Evolutionary conservation across 2,329 filamentous ascomycete species (phyloP).

Genomic region (Colletotrichum sp.): DNA sequence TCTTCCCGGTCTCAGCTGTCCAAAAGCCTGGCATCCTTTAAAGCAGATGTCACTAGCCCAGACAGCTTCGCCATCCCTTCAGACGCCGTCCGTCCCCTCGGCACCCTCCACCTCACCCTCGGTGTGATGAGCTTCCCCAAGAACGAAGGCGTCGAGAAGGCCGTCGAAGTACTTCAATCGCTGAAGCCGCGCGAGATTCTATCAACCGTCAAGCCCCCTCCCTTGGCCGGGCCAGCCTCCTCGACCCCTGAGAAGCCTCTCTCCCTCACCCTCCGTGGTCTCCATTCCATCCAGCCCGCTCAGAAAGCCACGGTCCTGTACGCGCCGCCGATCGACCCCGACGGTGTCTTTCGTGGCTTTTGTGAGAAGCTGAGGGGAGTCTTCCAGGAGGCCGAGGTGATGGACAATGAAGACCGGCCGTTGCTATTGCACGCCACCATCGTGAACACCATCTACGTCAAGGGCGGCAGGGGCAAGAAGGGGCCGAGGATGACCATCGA

Average conservation of each 20-base stretch:
- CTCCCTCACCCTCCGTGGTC: conserved; percentile 54
- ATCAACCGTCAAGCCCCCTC: conserved; percentile 25
- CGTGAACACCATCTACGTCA: conserved; percentile 83
- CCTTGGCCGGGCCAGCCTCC: conserved; percentile 7
- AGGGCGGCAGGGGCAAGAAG: conserved; percentile 35
- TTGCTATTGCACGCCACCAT: conserved; percentile 85
- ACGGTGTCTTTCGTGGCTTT: conserved; percentile 58
- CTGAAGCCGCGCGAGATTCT: conserved; percentile 46
- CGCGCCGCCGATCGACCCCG: conserved; percentile 60
- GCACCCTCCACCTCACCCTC: conserved; percentile 83
- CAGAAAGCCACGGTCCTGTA: conserved; percentile 68
- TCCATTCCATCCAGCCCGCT: conserved; percentile 64
- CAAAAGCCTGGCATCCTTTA: conserved; percentile 66
- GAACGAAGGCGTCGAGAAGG: conserved; percentile 46
- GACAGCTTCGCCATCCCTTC: conserved; percentile 59
- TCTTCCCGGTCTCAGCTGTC: conserved; percentile 68
- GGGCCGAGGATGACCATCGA: conserved; percentile 54
- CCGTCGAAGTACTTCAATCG: conserved; percentile 42
- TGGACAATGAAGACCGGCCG: conserved; percentile 63
- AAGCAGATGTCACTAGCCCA: conserved; percentile 56
- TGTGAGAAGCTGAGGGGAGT: conserved; percentile 56
- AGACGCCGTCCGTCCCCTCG: conserved; percentile 75
- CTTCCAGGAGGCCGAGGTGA: conserved; percentile 62
- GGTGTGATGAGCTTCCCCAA: conserved; percentile 80
- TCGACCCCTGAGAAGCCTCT: conserved; percentile 26